These are phyloP conservation scores for Heritiera littoralis DNA, from an alignment of 345 rosid species.

Conservation along the genomic window DNA sequence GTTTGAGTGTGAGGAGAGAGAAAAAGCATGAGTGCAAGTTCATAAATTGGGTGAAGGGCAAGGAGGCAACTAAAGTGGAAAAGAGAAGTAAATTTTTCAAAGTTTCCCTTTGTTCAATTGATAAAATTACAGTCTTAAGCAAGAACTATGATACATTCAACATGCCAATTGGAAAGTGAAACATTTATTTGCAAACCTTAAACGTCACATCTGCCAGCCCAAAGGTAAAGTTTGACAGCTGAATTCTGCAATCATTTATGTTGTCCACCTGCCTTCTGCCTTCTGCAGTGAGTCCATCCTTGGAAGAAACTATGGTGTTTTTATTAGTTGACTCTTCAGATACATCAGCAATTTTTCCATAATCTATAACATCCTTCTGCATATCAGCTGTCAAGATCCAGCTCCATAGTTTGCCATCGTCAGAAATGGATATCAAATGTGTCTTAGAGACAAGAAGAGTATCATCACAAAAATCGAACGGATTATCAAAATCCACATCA, in stretches of 20 bases:
- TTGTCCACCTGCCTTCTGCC: constrained; percentile 36
- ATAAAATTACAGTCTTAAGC: not conserved
- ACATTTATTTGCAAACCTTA: constrained; percentile 52
- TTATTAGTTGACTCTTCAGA: constrained; percentile 32
- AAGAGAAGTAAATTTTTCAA: not conserved
- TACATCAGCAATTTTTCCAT: constrained; percentile 30
- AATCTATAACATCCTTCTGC: constrained; percentile 39
- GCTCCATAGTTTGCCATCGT: constrained; percentile 93
- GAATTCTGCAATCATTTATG: constrained; percentile 40
- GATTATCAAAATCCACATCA: constrained; percentile 68
- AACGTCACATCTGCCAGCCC: constrained; percentile 47
- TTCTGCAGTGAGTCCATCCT: constrained; percentile 39
- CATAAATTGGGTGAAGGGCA: not conserved
- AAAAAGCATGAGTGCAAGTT: not conserved
- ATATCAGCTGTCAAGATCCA: constrained; percentile 79
- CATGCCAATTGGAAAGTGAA: constrained; percentile 5
- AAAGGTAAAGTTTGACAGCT: constrained; percentile 33
- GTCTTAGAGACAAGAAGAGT: constrained; percentile 69
- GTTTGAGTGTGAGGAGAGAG: not conserved
- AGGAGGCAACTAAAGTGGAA: not conserved
- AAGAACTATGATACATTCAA: not conserved
- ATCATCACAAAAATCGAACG: constrained; percentile 82
- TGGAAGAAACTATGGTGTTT: constrained; percentile 31
- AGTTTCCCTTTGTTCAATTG: not conserved
- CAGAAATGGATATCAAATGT: constrained; percentile 76